Base-by-base conservation (phyloP, 2,329 filamentous ascomycete genomes). In the Monosporascus sp. region DNA sequence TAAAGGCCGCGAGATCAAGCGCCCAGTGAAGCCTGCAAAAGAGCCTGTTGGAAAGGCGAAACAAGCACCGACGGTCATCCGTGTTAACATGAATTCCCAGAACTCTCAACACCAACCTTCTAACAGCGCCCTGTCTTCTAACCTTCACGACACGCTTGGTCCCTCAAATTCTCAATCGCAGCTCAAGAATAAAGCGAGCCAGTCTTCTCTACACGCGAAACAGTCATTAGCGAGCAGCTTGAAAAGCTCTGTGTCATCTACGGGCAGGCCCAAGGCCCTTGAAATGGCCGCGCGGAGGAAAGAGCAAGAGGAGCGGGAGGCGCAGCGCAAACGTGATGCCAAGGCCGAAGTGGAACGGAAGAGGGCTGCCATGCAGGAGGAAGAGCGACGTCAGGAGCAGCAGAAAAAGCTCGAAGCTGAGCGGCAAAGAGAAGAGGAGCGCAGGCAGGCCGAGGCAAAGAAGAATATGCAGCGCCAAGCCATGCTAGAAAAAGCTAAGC, bases 301-400 rank as follows among this genome's bases (percentile, higher is more conserved):
- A 66, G 90, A 96, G 67, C 87, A 85, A 66, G 91, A 96, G 62
- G 90, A 95, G 65, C 83, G 85, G 47, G 89, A 91, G 58, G 83
- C 84, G 15, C 85, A 91, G 63, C 83, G 86, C 48, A 93, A 90
- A 64, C 85, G 86, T 8, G 89, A 95, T 20, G 85, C 87, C 38
- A 96, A 95, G 70, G 81, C 85, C 17, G 89, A 95, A 62, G 74
- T 88, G 37, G 90, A 96, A 66, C 84, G 88, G 47, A 90, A 91
- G 72, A 81, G 88, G 54, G 82, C 82, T 47, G 83, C 81, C 6
- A 69, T 74, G 18, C 84, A 87, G 60, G 84, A 87, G 55, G 85
- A 89, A 60, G 82, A 88, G 61, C 76, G 75, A 52, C 80, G 73
- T 48, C 78, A 82, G 56, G 83, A 87, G 52, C 74, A 80, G 56